phyloP scores from a whole-genome alignment of 495 filamentous ascomycete species.

The Penicillium paradoxum region DNA sequence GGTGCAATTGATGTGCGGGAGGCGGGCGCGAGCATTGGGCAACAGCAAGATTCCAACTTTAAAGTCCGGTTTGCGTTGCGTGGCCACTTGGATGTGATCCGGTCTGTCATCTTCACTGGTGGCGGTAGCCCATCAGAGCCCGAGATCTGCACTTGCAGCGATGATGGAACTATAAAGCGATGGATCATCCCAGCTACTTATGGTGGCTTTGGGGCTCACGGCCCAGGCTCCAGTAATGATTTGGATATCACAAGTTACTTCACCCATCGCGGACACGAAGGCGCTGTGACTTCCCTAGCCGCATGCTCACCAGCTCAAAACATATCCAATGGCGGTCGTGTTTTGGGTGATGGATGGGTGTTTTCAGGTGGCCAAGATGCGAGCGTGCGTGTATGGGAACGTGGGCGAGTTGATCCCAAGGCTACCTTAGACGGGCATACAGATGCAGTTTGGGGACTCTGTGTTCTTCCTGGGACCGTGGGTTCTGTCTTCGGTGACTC shows the following conservation, averaged over 20 bases:
- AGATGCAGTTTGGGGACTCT: constrained; percentile 93
- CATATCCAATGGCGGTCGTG: constrained; percentile 82
- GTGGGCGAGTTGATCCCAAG: constrained; percentile 89
- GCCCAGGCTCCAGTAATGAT: constrained; percentile 55
- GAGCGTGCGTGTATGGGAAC: constrained; percentile 90
- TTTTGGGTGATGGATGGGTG: constrained; percentile 88
- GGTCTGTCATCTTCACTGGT: constrained; percentile 91
- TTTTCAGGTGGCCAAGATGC: constrained; percentile 96
- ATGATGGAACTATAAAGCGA: constrained; percentile 91
- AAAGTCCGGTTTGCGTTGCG: constrained; percentile 89
- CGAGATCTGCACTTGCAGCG: constrained; percentile 93
- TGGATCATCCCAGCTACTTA: constrained; percentile 88
- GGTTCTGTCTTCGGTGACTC: constrained; percentile 69
- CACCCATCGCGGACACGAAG: constrained; percentile 87
- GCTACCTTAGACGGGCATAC: constrained; percentile 92
- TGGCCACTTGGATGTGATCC: constrained; percentile 89
- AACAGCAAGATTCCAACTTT: constrained; percentile 65
- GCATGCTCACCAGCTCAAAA: constrained; percentile 79
- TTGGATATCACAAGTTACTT: constrained; percentile 90
- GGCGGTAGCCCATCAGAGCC: constrained; percentile 91
- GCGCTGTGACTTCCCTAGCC: constrained; percentile 81
- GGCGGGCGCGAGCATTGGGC: constrained; percentile 23
- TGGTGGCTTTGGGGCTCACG: constrained; percentile 53
- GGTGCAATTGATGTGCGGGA: constrained; percentile 47
- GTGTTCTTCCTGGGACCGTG: constrained; percentile 81